Percentiles rank a stretch among this genome's conserved stretches.
These are phyloP conservation scores for Astragalus glycyphyllos DNA, from an alignment of 306 rosid genomes.

Conservation along the genomic window DNA sequence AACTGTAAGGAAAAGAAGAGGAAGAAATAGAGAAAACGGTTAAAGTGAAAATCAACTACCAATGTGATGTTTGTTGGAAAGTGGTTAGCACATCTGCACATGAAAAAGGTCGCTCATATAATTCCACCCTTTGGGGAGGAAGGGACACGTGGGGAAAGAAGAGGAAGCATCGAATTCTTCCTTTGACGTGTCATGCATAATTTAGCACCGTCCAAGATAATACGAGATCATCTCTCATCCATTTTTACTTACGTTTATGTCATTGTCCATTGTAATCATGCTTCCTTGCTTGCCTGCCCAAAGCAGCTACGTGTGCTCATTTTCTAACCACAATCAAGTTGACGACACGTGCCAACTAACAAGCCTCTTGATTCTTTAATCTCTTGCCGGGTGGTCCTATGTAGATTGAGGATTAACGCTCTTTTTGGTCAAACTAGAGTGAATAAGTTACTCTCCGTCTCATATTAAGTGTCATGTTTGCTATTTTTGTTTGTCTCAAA, in stretches of 20 bases:
- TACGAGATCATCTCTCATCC: background rate
- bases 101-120: background rate
- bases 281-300: slow-evolving; percentile 44
- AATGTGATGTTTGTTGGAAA: background rate
- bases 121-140: background rate
- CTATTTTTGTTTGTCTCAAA: no score
- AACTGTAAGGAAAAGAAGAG: background rate
- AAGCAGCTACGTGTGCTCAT: slow-evolving; percentile 47
- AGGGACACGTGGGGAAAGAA: slow-evolving; percentile 53
- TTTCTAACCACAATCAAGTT: slow-evolving; percentile 3
- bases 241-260: background rate
- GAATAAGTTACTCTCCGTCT: no score
- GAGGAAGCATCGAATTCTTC: slow-evolving; percentile 53
- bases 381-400: no score
- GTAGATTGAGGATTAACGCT: no score
- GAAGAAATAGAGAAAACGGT: slow-evolving; percentile 4
- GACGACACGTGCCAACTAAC: slow-evolving; percentile 49
- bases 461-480: no score
- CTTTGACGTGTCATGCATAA: slow-evolving; percentile 50
- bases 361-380: background rate
- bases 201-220: slow-evolving; percentile 46
- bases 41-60: background rate
- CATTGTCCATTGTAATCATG: background rate
- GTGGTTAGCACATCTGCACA: background rate
- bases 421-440: no score